Evolutionary conservation across 2,329 filamentous ascomycete species (phyloP).

Genomic region (Calonectria leucothoes): DNA sequence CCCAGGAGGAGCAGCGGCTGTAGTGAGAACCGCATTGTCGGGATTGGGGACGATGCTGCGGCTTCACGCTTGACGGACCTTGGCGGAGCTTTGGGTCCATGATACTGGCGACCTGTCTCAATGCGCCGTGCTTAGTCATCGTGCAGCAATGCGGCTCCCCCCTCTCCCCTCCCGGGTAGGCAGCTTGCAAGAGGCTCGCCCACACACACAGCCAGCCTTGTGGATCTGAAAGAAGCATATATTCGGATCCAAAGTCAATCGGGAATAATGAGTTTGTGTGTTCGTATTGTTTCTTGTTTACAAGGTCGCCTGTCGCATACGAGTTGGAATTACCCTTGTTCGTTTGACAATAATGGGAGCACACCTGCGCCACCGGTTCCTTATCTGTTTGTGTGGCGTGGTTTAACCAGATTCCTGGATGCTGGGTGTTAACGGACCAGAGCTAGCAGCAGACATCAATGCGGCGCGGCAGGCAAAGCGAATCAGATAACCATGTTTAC

Average conservation of each 20-base stretch:
- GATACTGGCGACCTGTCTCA: conserved; percentile 41
- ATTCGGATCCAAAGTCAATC: not conserved
- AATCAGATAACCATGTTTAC: not conserved
- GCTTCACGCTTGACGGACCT: conserved; percentile 39
- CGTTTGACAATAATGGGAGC: not conserved
- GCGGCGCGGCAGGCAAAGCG: not conserved
- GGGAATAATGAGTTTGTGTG: not conserved
- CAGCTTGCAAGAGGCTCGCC: not conserved
- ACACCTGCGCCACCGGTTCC: not conserved
- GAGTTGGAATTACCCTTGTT: not conserved
- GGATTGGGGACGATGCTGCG: conserved; percentile 30
- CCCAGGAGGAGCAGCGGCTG: conserved; percentile 52
- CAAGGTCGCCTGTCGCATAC: not conserved
- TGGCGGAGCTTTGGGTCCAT: conserved; percentile 36
- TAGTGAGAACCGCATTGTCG: conserved; percentile 51
- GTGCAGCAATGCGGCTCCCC: not conserved
- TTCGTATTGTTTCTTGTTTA: not conserved
- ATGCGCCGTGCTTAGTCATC: conserved; percentile 41
- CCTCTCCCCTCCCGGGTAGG: too few species aligned
- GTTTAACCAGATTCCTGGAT: not conserved
- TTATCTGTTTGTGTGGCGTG: not conserved
- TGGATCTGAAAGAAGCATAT: not conserved
- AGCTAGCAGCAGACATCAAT: not conserved
- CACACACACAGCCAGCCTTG: not conserved
- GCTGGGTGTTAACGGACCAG: not conserved